Base-by-base conservation (phyloP, 495 filamentous ascomycete genomes). In the Neurospora hispaniola region DNA sequence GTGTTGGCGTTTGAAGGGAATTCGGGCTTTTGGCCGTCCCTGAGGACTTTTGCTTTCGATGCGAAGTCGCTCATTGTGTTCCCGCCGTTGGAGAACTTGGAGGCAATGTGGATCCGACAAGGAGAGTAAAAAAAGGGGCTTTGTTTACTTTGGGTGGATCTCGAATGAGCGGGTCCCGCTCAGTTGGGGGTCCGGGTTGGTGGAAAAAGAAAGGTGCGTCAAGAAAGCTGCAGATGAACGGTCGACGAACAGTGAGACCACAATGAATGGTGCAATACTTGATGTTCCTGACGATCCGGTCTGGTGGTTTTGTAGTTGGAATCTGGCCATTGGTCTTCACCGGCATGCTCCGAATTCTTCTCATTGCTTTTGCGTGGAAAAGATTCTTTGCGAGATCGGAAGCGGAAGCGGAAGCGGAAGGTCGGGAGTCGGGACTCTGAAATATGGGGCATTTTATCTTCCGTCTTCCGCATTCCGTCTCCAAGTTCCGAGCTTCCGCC, bases 1-100 rank as follows among this genome's bases (percentile, higher is more conserved):
- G 73, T 72, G 7, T 69, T 73, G 7, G 78, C 72, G 3, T 75
- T 62, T 6, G 72, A 10, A 31, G 74, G 72, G 35, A 79, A 80
- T 5, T 70, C 23, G 7, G 74, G 68, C 9, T 74, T 70, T 16
- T 74, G 20, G 16, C 77, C 78, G 3, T 73, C 72, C 6, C 74
- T 70, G 16, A 77, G 70, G 69, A 71, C 59, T 11, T 71, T 38
- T 40, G 71, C 38, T 9, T 72, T 43, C 1, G 73, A 69, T 27
- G 41, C 35, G 23, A 75, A 48, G 18, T 66, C 46, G 41, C 8
- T 75, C 43, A n/a, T 39, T 10, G 23, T n/a, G 46, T 69, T n/a
- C n/a, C n/a, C n/a, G n/a, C 7, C 14, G 7, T 66, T 31, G 27
- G 39, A 0, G 39, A n/a, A n/a, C n/a, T 8, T 62, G 31, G 54